Evolutionary conservation across 306 rosid genomes (phyloP), one percentile per base, ranked within the genome.

Genomic region (Abrus pulchellus): DNA sequence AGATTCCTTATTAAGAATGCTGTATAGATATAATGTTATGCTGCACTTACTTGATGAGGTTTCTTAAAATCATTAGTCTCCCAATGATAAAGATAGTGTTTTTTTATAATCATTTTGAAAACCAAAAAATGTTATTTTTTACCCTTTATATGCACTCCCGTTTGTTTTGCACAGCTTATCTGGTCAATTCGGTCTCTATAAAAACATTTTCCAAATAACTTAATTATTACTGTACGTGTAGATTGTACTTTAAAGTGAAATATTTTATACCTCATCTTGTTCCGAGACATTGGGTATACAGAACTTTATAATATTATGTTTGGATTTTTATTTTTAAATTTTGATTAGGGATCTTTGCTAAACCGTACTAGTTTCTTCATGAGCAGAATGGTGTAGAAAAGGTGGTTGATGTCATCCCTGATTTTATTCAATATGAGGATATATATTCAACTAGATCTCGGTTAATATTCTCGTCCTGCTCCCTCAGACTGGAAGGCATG

Each of bases 401-500:
- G 80, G 74, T 60, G 56, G 88, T 90, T 62, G 65, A 48, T 60
- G 85, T 88, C 73, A 67, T 55, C 80, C 91, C 94, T 44, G 88
- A 87, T 87, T 84, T 81, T 72, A 56, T 88, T 82, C 53, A 27
- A n/a, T 87, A 81, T 74, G 86, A 80, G 66, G 86, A 80, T 71
- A 54, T 69, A 75, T 83, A 85, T 57, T 79, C 81, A 65, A 82
- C 82, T 52, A 14, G 66, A 7, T 87, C 88, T 40, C 62, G 60
- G 82, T 74, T 92, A 82, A 86, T 61, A 73, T 92, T 92, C 89
- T 84, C 88, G 1, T 41, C 87, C 74, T 33, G 62, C 87, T 81
- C 86, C 83, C 60, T 90, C 66, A 81, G 74, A 82, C 86, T 92
- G 6, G 82, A 79, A 83, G 87, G 86, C 56, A 86, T 87, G 50